Conservation (phyloP, 129 eudicot genomes). For the Centrapalus pauciflorus region DNA sequence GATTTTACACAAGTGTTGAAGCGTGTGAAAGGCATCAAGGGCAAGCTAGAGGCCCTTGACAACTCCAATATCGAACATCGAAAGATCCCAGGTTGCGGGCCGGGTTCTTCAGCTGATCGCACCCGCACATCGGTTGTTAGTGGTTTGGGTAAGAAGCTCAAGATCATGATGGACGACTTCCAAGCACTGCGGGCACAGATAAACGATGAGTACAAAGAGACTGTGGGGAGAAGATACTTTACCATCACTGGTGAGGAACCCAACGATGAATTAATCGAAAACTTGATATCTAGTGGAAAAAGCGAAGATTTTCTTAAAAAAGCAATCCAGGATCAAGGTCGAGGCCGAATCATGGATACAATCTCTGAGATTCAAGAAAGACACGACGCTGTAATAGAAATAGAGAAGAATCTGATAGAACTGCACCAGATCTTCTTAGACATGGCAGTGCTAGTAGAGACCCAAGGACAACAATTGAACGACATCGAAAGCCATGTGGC, state of each 20-base stretch:
- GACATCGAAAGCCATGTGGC: slow-evolving; percentile 72
- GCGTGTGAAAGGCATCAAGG: slow-evolving; percentile 56
- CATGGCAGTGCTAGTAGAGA: slow-evolving; percentile 79
- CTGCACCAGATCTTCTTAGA: slow-evolving; percentile 72
- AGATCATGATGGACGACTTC: slow-evolving; percentile 76
- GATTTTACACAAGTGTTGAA: slow-evolving; percentile 59
- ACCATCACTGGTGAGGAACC: slow-evolving; percentile 82
- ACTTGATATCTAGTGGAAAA: slow-evolving; percentile 68
- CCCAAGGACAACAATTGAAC: slow-evolving; percentile 77
- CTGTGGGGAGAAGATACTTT: slow-evolving; percentile 64
- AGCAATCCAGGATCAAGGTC: slow-evolving; percentile 81
- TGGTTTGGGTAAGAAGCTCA: slow-evolving; percentile 79
- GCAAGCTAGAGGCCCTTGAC: slow-evolving; percentile 70
- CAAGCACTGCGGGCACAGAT: slow-evolving; percentile 51
- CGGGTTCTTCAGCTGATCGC: slow-evolving; percentile 79
- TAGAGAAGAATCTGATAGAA: slow-evolving; percentile 59
- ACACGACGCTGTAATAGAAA: slow-evolving; percentile 72
- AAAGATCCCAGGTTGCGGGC: slow-evolving; percentile 75
- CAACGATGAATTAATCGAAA: slow-evolving; percentile 58
- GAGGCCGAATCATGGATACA: slow-evolving; percentile 73
- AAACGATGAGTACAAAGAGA: slow-evolving; percentile 72
- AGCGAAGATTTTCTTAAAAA: slow-evolving; percentile 69
- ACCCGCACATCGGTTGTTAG: slow-evolving; percentile 69
- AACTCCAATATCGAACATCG: slow-evolving; percentile 52
- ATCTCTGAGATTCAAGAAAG: slow-evolving; percentile 87